These are phyloP conservation scores for Strombidium stylifer DNA, from an alignment of 73 alveolate genomes.

Conservation along the genomic window DNA sequence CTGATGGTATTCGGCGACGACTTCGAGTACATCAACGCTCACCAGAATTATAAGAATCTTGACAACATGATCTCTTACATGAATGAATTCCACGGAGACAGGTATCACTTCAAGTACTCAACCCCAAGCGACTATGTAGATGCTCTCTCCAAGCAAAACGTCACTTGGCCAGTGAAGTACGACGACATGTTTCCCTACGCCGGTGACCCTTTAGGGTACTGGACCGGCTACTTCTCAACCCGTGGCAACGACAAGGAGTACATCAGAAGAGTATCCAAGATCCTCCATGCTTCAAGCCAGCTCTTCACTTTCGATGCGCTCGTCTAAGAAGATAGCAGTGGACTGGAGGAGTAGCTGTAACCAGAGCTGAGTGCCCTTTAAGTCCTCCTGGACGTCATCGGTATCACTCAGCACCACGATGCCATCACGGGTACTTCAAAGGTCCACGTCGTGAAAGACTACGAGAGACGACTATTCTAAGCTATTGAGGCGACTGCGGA, in stretches of 20 bases:
- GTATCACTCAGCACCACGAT: slow-evolving; percentile 69
- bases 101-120: slow-evolving; percentile 84
- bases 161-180: slow-evolving; percentile 73
- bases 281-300: slow-evolving; percentile 31
- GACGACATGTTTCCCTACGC: slow-evolving; percentile 98
- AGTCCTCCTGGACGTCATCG: slow-evolving; percentile 47
- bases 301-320: neutral
- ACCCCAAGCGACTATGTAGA: slow-evolving; percentile 90
- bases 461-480: slow-evolving; percentile 48
- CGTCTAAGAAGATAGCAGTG: neutral
- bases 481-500: slow-evolving; percentile 8
- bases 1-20: slow-evolving; percentile 67
- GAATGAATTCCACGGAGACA: slow-evolving; percentile 49
- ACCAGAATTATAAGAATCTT: slow-evolving; percentile 48
- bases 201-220: slow-evolving; percentile 69
- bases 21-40: slow-evolving; percentile 62
- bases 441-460: slow-evolving; percentile 86
- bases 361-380: neutral
- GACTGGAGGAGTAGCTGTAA: neutral
- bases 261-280: slow-evolving; percentile 43
- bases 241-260: slow-evolving; percentile 90
- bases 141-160: slow-evolving; percentile 62
- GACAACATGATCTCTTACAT: slow-evolving; percentile 67
- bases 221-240: slow-evolving; percentile 99
- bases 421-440: slow-evolving; percentile 77